Percentiles rank a stretch among this genome's conserved stretches.
Evolutionary conservation across 169 alveolate species (phyloP).

Genomic region (Perkinsus olseni): DNA sequence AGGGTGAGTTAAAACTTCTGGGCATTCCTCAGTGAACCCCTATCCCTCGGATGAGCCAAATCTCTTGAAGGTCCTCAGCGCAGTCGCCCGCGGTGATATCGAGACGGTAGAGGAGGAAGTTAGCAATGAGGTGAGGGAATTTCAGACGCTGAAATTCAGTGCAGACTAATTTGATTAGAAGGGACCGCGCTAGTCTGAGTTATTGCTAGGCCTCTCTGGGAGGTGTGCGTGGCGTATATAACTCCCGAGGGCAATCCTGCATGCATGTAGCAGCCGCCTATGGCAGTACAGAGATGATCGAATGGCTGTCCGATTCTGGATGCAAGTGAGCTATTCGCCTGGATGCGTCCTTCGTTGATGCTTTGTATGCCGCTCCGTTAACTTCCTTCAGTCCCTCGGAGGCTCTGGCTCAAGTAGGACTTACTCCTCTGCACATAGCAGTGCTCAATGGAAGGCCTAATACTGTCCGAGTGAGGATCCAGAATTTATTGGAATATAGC

Average conservation of each 20-base stretch:
- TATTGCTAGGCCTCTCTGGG: background rate
- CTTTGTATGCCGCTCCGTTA: too few species aligned
- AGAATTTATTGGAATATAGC: background rate
- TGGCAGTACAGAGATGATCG: background rate
- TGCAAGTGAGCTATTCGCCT: background rate
- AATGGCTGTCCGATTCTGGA: background rate
- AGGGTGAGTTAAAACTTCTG: background rate
- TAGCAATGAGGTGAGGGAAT: background rate
- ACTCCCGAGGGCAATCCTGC: background rate
- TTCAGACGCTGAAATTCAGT: background rate
- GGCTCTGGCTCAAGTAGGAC: background rate
- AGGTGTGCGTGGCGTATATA: background rate
- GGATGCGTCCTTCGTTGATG: too few species aligned
- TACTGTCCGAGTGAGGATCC: background rate
- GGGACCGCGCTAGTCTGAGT: too few species aligned
- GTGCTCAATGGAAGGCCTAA: background rate
- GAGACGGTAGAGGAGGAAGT: background rate
- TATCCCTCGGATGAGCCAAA: too few species aligned
- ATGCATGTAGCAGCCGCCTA: background rate
- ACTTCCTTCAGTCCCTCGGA: background rate
- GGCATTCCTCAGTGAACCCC: too few species aligned
- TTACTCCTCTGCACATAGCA: background rate
- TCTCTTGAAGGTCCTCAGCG: background rate
- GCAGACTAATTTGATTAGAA: too few species aligned
- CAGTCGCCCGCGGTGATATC: background rate